Base-by-base conservation (phyloP, 2,329 filamentous ascomycete genomes). In the Cladophialophora immunda region DNA sequence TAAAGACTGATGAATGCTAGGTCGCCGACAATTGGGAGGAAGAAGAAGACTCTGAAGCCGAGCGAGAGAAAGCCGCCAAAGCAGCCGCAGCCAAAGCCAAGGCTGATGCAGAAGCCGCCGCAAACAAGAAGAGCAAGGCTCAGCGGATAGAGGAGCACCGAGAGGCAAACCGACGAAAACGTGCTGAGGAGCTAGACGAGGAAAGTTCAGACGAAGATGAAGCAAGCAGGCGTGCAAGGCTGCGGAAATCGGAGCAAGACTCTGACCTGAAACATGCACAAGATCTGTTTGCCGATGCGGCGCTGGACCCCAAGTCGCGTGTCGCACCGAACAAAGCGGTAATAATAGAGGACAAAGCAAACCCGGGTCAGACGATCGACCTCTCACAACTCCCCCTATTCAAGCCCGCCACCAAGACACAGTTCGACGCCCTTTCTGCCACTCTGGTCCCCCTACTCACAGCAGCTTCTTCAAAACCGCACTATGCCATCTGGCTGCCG, bases 11-110 rank as follows among this genome's bases (percentile, higher is more conserved):
- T 58, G 66, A 64, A 60, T 55, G 52, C 58, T 62, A 97, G 90
- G 92, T 98, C 65, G 87, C 97, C 76, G 95, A 99, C 68, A 94
- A 92, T 36, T 99, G 95, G 95, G 94, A 98, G 76, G 94, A 92
- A 66, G 94, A 92, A 73, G 95, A 98, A 77, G 95, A 99, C 82
- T 97, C 93, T 69, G 95, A 99, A 76, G 94, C 90, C 74, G 95
- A 99, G 84, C 92, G 93, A 75, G 94, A 97, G 81, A 99, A 98
- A 85, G 92, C 88, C 30, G 92, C 91, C 81, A 95, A 94, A 83
- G 93, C 90, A 58, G 90, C 86, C 5, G 94, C 92, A 76, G 91
- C 88, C 61, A 96, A 97, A 81, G 92, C 91, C 66, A 96, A 96
- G 81, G 93, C 92, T 30, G 93, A 94, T 0, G 94, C 92, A 53